Evolutionary conservation across 2,329 filamentous ascomycete genomes (phyloP).

Genomic region (Botryotinia globosa): DNA sequence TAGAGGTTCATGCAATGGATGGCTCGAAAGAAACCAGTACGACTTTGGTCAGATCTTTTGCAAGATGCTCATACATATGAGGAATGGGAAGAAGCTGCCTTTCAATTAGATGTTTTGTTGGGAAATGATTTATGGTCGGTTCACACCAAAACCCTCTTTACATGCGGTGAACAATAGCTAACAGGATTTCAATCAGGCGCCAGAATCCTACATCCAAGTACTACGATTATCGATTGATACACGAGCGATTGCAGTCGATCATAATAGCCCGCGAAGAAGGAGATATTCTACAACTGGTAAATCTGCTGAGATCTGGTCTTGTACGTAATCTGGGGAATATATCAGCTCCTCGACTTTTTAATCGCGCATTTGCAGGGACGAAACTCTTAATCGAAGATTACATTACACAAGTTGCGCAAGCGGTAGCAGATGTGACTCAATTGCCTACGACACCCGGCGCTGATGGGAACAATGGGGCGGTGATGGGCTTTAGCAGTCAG

Average conservation of each 20-base stretch:
- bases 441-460: constrained; percentile 56
- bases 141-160: constrained; percentile 23
- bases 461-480: constrained; percentile 40
- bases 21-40: constrained; percentile 59
- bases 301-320: constrained; percentile 73
- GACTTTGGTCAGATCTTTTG: constrained; percentile 64
- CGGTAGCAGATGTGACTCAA: constrained; percentile 70
- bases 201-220: constrained; percentile 75
- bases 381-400: constrained; percentile 92
- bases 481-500: constrained; percentile 42
- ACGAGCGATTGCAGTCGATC: constrained; percentile 70
- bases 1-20: constrained; percentile 70
- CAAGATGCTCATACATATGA: constrained; percentile 69
- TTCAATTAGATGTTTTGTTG: constrained; percentile 77
- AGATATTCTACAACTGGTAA: constrained; percentile 72
- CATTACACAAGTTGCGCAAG: constrained; percentile 76
- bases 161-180: background rate
- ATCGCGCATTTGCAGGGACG: constrained; percentile 80
- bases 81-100: constrained; percentile 83
- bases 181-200: constrained; percentile 53
- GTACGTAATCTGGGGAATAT: constrained; percentile 92
- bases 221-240: constrained; percentile 85
- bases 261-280: constrained; percentile 65
- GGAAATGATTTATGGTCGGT: constrained; percentile 74
- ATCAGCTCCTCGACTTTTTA: constrained; percentile 76